Percentiles rank a stretch among this genome's conserved stretches.
These are phyloP conservation scores for Hansenula sp. DNA, from an alignment of 1,139 yeast species.

Conservation along the genomic window DNA sequence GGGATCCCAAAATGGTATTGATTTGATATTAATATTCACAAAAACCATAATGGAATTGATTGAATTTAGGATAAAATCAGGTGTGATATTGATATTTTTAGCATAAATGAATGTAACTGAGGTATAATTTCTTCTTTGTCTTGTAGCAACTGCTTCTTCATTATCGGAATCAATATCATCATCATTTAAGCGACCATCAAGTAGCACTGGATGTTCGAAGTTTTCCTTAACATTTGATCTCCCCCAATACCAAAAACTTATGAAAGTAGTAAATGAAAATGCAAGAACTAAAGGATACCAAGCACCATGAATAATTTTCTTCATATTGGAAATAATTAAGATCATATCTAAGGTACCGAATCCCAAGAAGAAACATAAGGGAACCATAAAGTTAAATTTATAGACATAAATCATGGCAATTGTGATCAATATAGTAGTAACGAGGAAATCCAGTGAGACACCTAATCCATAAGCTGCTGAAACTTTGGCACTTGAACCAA, in stretches of 20 bases:
- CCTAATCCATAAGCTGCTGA: conserved; percentile 1
- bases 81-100: not conserved
- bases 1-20: not conserved
- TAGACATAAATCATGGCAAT: conserved; percentile 2
- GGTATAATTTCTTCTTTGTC: not conserved
- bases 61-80: not conserved
- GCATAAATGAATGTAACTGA: not conserved
- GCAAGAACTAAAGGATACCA: not conserved
- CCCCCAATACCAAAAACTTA: conserved; percentile 1
- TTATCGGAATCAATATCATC: not conserved
- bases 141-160: not conserved
- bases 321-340: not conserved
- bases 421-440: not conserved
- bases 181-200: not conserved
- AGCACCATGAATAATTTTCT: not conserved
- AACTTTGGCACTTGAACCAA: not conserved
- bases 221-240: conserved; percentile 1
- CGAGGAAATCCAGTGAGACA: not conserved
- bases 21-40: not conserved
- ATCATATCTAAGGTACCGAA: conserved; percentile 1
- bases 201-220: not conserved
- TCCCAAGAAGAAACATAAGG: not conserved
- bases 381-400: not conserved
- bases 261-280: not conserved
- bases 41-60: not conserved